phyloP scores from a whole-genome alignment of 2,329 filamentous ascomycete species.

The Drechslerella dactyloides region DNA sequence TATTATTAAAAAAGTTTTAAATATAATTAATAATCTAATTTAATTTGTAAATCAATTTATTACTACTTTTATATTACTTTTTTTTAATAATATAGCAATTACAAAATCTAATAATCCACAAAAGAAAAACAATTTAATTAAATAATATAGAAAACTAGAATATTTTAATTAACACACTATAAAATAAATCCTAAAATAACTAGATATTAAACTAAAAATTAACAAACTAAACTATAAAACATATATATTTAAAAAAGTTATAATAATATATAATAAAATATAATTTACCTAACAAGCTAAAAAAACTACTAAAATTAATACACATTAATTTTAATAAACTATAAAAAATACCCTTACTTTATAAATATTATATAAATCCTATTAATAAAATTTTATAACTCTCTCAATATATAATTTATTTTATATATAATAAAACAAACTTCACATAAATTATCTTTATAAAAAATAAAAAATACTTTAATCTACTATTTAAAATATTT shows the following conservation, averaged over 20 bases:
- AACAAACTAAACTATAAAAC: not conserved
- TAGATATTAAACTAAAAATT: slow-evolving; percentile 11
- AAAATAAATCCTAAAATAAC: slow-evolving; percentile 11
- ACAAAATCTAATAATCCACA: slow-evolving; percentile 10
- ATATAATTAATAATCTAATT: not conserved
- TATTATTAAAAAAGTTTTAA: not conserved
- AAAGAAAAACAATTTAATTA: slow-evolving; percentile 4
- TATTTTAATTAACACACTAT: slow-evolving; percentile 6
- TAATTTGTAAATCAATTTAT: not conserved
- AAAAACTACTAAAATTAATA: slow-evolving; percentile 4
- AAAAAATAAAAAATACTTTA: slow-evolving; percentile 11
- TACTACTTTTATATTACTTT: slow-evolving; percentile 4
- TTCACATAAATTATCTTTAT: not conserved
- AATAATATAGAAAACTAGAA: slow-evolving; percentile 4
- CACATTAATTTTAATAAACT: slow-evolving; percentile 11
- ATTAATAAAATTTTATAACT: slow-evolving; percentile 7
- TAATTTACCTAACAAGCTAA: not conserved
- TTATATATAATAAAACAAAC: slow-evolving; percentile 1
- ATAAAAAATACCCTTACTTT: slow-evolving; percentile 5
- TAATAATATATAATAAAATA: slow-evolving; percentile 13
- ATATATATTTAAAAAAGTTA: slow-evolving; percentile 6
- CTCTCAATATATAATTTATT: slow-evolving; percentile 12
- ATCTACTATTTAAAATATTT: slow-evolving; percentile 1
- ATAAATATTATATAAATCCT: slow-evolving; percentile 12
- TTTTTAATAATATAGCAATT: slow-evolving; percentile 6